Conservation (phyloP, 129 eudicot genomes). For the Centella asiatica region DNA sequence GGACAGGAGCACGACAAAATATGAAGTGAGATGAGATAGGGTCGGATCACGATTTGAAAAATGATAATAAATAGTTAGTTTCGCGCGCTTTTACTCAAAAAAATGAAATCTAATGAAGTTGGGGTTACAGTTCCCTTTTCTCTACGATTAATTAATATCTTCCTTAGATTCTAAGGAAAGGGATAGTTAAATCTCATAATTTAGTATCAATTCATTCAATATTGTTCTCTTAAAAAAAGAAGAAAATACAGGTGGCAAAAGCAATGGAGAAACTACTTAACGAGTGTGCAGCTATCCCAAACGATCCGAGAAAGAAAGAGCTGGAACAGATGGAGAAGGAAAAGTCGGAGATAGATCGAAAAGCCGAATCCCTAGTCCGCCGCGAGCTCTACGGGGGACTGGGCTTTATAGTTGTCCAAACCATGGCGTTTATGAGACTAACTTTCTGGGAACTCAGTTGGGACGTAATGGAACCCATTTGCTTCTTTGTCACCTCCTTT, state of each 20-base stretch:
- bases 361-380: slow-evolving; percentile 43
- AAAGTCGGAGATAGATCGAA: slow-evolving; percentile 49
- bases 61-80: too few species aligned
- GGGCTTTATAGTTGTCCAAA: slow-evolving; percentile 52
- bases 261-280: slow-evolving; percentile 58
- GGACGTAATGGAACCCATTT: slow-evolving; percentile 97
- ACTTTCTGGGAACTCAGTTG: slow-evolving; percentile 85
- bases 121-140: too few species aligned
- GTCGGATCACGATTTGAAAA: too few species aligned
- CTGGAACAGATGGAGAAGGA: slow-evolving; percentile 43
- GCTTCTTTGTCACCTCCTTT: slow-evolving; percentile 73
- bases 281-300: slow-evolving; percentile 43
- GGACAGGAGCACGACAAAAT: too few species aligned
- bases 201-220: too few species aligned
- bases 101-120: too few species aligned
- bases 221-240: too few species aligned
- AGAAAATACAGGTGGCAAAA: slow-evolving; percentile 54
- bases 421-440: slow-evolving; percentile 70
- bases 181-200: too few species aligned
- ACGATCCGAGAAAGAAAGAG: slow-evolving; percentile 65
- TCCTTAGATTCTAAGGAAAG: too few species aligned
- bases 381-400: slow-evolving; percentile 68
- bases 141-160: too few species aligned
- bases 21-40: too few species aligned
- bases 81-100: too few species aligned